Conservation (phyloP, 2,329 filamentous ascomycete genomes). For the Aphanoascus verrucosus region DNA sequence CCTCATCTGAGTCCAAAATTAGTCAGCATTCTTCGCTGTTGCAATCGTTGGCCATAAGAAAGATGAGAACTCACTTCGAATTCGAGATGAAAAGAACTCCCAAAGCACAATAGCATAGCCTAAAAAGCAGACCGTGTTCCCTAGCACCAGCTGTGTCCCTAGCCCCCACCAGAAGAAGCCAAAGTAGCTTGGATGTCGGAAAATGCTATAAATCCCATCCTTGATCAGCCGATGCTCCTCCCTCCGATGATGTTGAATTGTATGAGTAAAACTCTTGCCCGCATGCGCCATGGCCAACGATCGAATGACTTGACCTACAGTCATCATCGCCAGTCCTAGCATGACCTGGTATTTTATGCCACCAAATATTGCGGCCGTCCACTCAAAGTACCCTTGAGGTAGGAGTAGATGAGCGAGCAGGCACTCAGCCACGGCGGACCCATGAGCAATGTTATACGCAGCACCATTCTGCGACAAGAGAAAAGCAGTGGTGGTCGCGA, state of each 20-base stretch:
- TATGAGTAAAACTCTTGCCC: conserved; percentile 83
- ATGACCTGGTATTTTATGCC: conserved; percentile 29
- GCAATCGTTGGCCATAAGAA: background rate
- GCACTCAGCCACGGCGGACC: conserved; percentile 62
- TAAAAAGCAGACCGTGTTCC: conserved; percentile 68
- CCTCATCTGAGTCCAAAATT: conserved; percentile 51
- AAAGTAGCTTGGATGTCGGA: conserved; percentile 89
- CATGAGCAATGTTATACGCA: conserved; percentile 74
- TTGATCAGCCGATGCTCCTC: conserved; percentile 73
- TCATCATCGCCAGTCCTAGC: conserved; percentile 54
- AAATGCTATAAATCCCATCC: conserved; percentile 60
- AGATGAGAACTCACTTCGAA: conserved; percentile 45
- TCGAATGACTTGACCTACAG: conserved; percentile 62
- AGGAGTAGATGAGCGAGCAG: conserved; percentile 30
- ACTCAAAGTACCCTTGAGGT: conserved; percentile 38
- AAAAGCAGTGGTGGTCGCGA: conserved; percentile 64
- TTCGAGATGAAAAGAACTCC: conserved; percentile 69
- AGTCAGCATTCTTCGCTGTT: background rate
- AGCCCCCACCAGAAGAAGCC: conserved; percentile 98
- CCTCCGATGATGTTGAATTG: conserved; percentile 59
- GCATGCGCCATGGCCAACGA: conserved; percentile 82
- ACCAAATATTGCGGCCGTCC: conserved; percentile 31
- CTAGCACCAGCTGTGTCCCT: conserved; percentile 84
- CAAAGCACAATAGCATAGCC: conserved; percentile 68
- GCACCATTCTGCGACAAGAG: conserved; percentile 76